Percentiles rank a stretch among this genome's conserved stretches.
Conservation (phyloP, 768 basidiomycete species). For the Tricholoma terreum region DNA sequence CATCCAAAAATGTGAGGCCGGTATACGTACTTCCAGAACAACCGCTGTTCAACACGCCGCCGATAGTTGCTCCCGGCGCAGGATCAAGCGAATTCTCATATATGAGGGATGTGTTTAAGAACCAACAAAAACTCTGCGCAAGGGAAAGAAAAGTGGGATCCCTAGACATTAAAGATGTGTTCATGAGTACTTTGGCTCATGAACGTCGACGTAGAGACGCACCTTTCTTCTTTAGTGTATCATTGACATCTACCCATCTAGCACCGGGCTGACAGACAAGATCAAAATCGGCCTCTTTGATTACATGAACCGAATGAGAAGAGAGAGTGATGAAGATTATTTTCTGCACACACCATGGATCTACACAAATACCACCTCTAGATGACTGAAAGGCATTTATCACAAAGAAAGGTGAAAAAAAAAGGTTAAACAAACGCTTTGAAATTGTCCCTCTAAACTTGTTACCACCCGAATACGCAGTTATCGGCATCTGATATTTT, state of each 20-base stretch:
- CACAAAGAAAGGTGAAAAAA: neutral
- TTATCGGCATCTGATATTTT: slow-evolving; percentile 76
- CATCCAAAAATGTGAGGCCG: no score
- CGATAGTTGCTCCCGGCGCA: slow-evolving; percentile 76
- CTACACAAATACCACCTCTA: slow-evolving; percentile 71
- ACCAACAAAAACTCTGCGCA: slow-evolving; percentile 23
- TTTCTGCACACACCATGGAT: no score
- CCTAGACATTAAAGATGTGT: slow-evolving; percentile 37
- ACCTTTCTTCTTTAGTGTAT: slow-evolving; percentile 61
- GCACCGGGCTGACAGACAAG: no score
- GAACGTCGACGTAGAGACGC: neutral
- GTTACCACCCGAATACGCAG: no score
- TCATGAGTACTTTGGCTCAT: neutral
- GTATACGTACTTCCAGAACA: slow-evolving; percentile 74
- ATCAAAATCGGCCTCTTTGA: no score
- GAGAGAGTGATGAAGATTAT: no score
- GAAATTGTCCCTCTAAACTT: no score
- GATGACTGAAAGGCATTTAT: slow-evolving; percentile 26
- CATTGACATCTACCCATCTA: no score
- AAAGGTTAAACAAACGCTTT: slow-evolving; percentile 7
- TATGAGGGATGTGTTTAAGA: neutral
- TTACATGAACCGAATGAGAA: slow-evolving; percentile 63
- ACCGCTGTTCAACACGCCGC: slow-evolving; percentile 84
- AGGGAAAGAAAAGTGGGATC: slow-evolving; percentile 82
- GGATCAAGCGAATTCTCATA: slow-evolving; percentile 61